Base-by-base conservation (phyloP, 495 filamentous ascomycete genomes). In the Aspergillus affinis region DNA sequence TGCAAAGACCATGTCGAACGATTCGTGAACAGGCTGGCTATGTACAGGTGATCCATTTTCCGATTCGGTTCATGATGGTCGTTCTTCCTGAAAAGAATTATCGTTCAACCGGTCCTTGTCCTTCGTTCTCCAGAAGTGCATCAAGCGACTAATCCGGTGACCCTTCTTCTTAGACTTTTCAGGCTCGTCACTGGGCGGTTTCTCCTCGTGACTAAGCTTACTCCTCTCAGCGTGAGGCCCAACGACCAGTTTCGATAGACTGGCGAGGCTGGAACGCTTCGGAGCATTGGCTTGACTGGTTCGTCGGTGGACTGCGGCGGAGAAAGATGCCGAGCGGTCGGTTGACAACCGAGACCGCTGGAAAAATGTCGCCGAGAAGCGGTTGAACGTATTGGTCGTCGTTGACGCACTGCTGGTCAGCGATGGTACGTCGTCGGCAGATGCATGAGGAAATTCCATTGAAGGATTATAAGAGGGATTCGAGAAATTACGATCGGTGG, bases 371-470 rank as follows among this genome's bases (percentile, higher is more conserved):
- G 74, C 73, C 19, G 78, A 79, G 54, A 84, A 69, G 17, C 80
- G 78, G 61, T 75, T 64, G 68, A 79, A 63, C 61, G 76, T 68
- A 56, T 88, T 87, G 3, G 90, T 91, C 85, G 87, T 90, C 15
- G 91, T 93, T 0, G 92, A 96, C 64, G 90, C 85, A 69, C 89
- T 92, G 72, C 89, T 93, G 18, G 88, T 92, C 29, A 96, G 73
- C 30, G 92, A 96, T 7, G 92, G 92, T 12, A 93, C 89, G 73
- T 92, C 90, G 58, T 96, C 92, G 21, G 91, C 82, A 7, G 92
- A 96, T 19, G 87, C 80, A 54, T 91, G 88, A 81, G 60, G 84
- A 77, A 75, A 87, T 77, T 68, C 77, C 45, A 70, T 82, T 21
- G 84, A 84, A 45, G 87, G 86, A 58, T 92, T 63, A 87, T 80